These are phyloP conservation scores for Pseudonitzschia pungens DNA, from an alignment of 108 stramenopile genomes.

Conservation along the genomic window DNA sequence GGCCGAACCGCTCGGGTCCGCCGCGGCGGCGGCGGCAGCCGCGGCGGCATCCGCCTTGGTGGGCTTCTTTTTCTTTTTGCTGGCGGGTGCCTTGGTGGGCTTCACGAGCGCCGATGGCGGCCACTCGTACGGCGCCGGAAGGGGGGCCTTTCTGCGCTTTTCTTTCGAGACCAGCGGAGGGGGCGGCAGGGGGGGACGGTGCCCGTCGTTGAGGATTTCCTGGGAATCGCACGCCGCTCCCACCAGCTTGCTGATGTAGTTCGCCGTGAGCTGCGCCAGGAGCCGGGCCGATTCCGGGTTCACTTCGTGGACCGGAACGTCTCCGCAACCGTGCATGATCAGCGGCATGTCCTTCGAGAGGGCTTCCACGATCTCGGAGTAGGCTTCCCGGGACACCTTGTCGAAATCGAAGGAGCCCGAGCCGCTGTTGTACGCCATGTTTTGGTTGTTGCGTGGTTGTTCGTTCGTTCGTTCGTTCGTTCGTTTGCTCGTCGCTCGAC, in stretches of 20 bases:
- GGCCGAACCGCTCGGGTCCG: no score
- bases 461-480: no score
- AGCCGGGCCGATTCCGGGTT: slow-evolving; percentile 57
- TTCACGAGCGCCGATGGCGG: slow-evolving; percentile 2
- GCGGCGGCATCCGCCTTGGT: neutral
- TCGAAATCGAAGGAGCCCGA: slow-evolving; percentile 11
- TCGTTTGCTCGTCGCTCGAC: no score
- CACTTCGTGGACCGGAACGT: slow-evolving; percentile 58
- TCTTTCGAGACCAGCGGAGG: slow-evolving; percentile 26
- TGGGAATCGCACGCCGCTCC: slow-evolving; percentile 77
- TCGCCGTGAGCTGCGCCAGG: slow-evolving; percentile 62
- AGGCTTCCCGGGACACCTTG: slow-evolving; percentile 30
- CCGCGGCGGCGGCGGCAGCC: neutral
- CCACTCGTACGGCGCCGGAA: slow-evolving; percentile 28
- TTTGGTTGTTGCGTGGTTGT: neutral
- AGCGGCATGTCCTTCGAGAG: slow-evolving; percentile 67
- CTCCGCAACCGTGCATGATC: slow-evolving; percentile 80
- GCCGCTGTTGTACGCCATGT: neutral
- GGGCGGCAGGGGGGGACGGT: slow-evolving; percentile 35
- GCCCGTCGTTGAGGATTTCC: slow-evolving; percentile 65
- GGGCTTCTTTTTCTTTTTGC: slow-evolving; percentile 12
- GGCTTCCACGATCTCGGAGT: slow-evolving; percentile 45
- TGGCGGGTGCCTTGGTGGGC: slow-evolving; percentile 1
- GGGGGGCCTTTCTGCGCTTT: slow-evolving; percentile 14
- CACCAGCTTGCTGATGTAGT: slow-evolving; percentile 70